Evolutionary conservation across 163 green algal species (phyloP).

Genomic region (Volvox carteri): DNA sequence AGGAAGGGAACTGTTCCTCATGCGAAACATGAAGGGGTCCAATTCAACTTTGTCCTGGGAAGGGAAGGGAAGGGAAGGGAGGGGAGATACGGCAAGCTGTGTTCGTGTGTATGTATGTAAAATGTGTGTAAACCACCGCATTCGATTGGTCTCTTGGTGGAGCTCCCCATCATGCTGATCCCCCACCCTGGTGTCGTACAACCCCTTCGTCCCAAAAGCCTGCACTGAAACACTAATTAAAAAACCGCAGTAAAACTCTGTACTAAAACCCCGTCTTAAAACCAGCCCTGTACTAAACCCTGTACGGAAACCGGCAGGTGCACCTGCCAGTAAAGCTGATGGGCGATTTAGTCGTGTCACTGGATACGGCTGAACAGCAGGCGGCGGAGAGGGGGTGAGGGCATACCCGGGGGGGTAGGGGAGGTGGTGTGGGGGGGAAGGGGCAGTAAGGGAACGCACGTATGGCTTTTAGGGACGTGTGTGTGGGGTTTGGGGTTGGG

Average conservation of each 20-base stretch:
- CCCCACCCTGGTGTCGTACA: no score
- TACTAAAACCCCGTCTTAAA: not conserved
- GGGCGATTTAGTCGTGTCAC: constrained; percentile 95
- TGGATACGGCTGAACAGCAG: constrained; percentile 94
- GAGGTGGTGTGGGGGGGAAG: not conserved
- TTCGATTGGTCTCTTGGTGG: not conserved
- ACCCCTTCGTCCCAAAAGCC: no score
- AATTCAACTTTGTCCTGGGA: not conserved
- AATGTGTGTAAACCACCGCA: not conserved
- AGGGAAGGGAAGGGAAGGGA: not conserved
- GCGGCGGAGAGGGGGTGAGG: constrained; percentile 85
- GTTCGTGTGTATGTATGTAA: not conserved
- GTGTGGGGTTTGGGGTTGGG: no score
- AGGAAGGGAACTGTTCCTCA: no score
- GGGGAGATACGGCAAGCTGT: not conserved
- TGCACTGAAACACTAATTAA: no score
- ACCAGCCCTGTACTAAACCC: not conserved
- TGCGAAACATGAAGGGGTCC: not conserved
- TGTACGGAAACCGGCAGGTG: no score
- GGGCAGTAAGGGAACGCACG: not conserved
- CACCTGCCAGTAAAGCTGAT: constrained; percentile 85
- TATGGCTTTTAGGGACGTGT: no score
- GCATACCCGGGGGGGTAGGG: not conserved
- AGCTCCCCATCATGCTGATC: not conserved
- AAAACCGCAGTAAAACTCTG: no score